These are phyloP conservation scores for Symmetrospora coprosmae DNA, from an alignment of 768 basidiomycete genomes.

Conservation along the genomic window DNA sequence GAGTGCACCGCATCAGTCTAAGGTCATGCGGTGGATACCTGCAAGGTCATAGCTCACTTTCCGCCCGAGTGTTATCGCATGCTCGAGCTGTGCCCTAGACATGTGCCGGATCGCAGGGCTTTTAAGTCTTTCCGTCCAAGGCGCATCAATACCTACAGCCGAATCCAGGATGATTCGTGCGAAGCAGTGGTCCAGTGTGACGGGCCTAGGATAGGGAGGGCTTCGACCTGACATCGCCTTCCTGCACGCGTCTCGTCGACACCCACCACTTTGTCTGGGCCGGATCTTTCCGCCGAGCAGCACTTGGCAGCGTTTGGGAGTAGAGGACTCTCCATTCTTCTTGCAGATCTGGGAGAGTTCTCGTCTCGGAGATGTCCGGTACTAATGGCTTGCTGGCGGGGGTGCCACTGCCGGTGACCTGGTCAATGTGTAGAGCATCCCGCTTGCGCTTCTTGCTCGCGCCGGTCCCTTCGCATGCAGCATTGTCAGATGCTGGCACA, in stretches of 20 bases:
- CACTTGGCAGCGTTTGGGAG: not conserved
- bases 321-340: not conserved
- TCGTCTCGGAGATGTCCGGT: not conserved
- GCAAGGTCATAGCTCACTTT: not conserved
- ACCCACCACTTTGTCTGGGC: conserved; percentile 12
- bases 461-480: no score
- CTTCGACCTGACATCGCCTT: not conserved
- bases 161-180: conserved; percentile 13
- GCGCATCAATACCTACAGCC: conserved; percentile 2
- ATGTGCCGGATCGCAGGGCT: conserved; percentile 11
- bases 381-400: no score
- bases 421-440: no score
- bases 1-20: not conserved
- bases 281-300: not conserved
- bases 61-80: not conserved
- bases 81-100: not conserved
- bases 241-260: not conserved
- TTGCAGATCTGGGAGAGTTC: not conserved
- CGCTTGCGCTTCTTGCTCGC: no score
- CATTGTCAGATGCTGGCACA: no score
- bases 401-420: no score
- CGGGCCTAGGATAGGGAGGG: not conserved
- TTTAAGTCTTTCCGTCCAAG: conserved; percentile 11
- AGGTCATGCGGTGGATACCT: not conserved
- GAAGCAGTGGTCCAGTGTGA: conserved; percentile 17